A percentile compares a stretch with the other conserved stretches of the same genome.
Evolutionary conservation across 1,284 basidiomycete species (phyloP).

Genomic region (Ganoderma leucocontextum): DNA sequence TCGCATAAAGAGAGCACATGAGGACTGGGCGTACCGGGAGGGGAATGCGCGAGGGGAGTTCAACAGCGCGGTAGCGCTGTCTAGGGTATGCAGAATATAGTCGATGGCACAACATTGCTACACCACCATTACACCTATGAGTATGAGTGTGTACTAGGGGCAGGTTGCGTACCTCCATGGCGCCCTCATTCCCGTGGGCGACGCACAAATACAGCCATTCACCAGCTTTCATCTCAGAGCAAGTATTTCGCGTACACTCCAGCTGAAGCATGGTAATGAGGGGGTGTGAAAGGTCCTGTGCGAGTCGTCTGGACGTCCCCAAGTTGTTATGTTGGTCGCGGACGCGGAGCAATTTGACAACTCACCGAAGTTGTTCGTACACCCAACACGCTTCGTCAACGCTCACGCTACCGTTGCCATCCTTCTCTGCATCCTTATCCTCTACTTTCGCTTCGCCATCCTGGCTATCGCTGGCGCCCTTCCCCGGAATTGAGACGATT

Average conservation of each 20-base stretch:
- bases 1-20: conserved; percentile 2
- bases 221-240: conserved; percentile 96
- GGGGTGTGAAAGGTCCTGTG: conserved; percentile 91
- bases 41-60: conserved; percentile 94
- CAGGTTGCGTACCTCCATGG: conserved; percentile 65
- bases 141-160: background rate
- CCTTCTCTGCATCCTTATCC: conserved; percentile 50
- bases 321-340: background rate
- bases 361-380: conserved; percentile 91
- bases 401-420: conserved; percentile 57
- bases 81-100: conserved; percentile 95
- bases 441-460: conserved; percentile 48
- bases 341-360: conserved; percentile 18
- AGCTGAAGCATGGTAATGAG: conserved; percentile 88
- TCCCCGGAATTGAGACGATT: conserved; percentile 80
- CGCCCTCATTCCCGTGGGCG: conserved; percentile 83
- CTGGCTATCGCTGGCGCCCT: conserved; percentile 43
- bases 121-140: background rate
- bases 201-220: conserved; percentile 98
- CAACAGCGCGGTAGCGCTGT: conserved; percentile 92
- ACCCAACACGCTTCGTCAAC: conserved; percentile 92
- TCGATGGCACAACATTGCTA: conserved; percentile 97
- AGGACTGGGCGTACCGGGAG: conserved; percentile 64
- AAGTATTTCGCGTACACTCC: conserved; percentile 84
- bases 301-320: conserved; percentile 72